Evolutionary conservation across 352 stramenopile genomes (phyloP).

Genomic region (Globisporangium camurandrum): DNA sequence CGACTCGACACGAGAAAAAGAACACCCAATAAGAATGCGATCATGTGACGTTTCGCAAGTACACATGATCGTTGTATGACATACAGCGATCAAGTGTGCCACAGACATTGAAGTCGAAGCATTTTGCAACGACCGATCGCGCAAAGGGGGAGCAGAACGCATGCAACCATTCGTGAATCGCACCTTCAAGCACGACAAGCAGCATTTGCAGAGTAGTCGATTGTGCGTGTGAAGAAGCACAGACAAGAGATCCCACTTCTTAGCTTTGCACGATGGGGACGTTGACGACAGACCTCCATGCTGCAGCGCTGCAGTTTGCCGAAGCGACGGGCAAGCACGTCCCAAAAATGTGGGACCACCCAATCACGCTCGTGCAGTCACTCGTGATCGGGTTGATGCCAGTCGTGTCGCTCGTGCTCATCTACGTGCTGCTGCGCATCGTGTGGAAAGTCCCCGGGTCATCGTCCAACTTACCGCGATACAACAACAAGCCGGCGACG

Average conservation of each 20-base stretch:
- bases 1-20: too few relatives aligned
- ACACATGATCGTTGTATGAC: too few relatives aligned
- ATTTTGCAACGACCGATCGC: too few relatives aligned
- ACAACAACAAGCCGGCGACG: slow-evolving; percentile 19
- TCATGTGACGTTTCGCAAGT: too few relatives aligned
- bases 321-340: background rate
- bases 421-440: slow-evolving; percentile 59
- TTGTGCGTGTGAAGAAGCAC: background rate
- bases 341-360: slow-evolving; percentile 24
- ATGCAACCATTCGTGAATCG: background rate
- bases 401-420: slow-evolving; percentile 34
- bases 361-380: slow-evolving; percentile 14
- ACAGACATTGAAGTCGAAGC: too few relatives aligned
- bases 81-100: background rate
- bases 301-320: background rate
- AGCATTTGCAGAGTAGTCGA: too few relatives aligned
- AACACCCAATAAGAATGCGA: too few relatives aligned
- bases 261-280: background rate
- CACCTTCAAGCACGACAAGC: background rate
- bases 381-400: slow-evolving; percentile 33
- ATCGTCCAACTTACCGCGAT: slow-evolving; percentile 26
- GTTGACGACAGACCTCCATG: background rate
- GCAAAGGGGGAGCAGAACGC: too few relatives aligned
- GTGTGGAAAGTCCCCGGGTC: slow-evolving; percentile 51
- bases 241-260: too few relatives aligned